Base-by-base conservation (phyloP, 2,329 filamentous ascomycete genomes). In the Blumeriella jaapii region DNA sequence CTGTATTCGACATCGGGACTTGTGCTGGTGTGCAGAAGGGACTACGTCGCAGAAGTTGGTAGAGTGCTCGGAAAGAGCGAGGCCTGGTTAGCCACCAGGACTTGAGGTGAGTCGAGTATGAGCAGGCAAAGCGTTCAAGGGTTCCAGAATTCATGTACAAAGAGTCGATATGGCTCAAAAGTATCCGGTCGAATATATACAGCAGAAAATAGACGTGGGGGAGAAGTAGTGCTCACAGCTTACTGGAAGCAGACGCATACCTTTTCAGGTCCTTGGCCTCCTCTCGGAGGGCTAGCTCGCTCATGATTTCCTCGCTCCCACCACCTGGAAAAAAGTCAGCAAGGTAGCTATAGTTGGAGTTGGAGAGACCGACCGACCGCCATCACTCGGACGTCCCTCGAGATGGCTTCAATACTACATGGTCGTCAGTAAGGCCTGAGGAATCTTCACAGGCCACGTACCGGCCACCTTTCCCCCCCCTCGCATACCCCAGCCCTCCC, bases 401-500 rank as follows among this genome's bases (percentile, higher is more conserved):
- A 66, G 34, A 71, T 69, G 43, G 68, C 65, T 50, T 71, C 68
- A 25, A 71, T 62, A 2, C 61, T 59, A 20, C 57, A 23, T 13
- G 6, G 7, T 29, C 7, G 25, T 49, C 8, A 49, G 29, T 27
- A 36, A 23, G 2, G 14, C 6, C 10, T n/a, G 3, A 4, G 10
- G 1, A 13, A 13, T 11, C 10, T 6, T 11, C 10, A 19, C 3
- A 16, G 2, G n/a, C 10, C 14, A 40, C 43, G 9, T 20, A 54
- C 51, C 51, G 51, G 36, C 53, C 65, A 2, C 67, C 67, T 25
- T 61, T 64, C 0, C 67, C 67, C 24, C 58, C 57, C 42, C 59
- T 63, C 27, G 67, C 62, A 52, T 71, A 71, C 2, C 67, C 66
- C 4, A 64, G 59, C 0, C 67, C 67, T 6, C 67, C 67, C 47